phyloP scores from a whole-genome alignment of 2,329 filamentous ascomycete species.

The Fusarium anguioides region DNA sequence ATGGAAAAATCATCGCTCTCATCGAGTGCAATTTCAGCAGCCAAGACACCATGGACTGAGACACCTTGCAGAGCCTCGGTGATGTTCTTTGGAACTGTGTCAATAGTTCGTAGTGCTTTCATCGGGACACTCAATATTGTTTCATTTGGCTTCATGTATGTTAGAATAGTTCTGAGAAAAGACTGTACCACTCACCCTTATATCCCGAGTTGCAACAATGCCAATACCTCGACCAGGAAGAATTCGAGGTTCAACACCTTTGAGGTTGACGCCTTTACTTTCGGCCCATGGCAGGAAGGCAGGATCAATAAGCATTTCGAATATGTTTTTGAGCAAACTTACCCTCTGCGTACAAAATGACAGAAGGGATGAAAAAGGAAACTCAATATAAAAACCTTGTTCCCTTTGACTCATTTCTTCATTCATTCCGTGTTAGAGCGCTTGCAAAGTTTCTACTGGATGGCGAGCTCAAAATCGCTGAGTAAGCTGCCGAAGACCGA shows the following conservation, averaged over 20 bases:
- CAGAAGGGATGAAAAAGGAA: too few species aligned
- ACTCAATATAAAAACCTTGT: background rate
- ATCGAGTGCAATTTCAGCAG: constrained; percentile 72
- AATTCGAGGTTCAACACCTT: constrained; percentile 72
- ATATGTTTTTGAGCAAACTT: background rate
- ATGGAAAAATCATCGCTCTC: constrained; percentile 57
- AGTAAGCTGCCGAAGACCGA: constrained; percentile 16
- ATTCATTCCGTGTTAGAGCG: constrained; percentile 2
- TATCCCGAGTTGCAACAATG: constrained; percentile 74
- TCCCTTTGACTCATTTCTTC: constrained; percentile 23
- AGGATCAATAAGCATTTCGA: constrained; percentile 40
- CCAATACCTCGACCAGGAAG: constrained; percentile 82
- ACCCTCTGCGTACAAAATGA: background rate
- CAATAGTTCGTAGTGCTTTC: constrained; percentile 71
- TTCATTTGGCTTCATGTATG: constrained; percentile 55
- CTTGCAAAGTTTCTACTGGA: constrained; percentile 29
- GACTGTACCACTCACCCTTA: constrained; percentile 64
- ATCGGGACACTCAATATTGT: constrained; percentile 74
- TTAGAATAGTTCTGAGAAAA: background rate
- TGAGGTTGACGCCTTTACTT: constrained; percentile 49
- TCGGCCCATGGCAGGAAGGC: constrained; percentile 73
- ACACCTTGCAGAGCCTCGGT: constrained; percentile 63
- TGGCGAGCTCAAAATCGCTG: constrained; percentile 17
- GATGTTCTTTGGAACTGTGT: constrained; percentile 67
- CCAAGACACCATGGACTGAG: constrained; percentile 77